Evolutionary conservation across 2,329 filamentous ascomycete species (phyloP), one percentile per base, ranked within the genome.

Genomic region (Simplicillium sp.): DNA sequence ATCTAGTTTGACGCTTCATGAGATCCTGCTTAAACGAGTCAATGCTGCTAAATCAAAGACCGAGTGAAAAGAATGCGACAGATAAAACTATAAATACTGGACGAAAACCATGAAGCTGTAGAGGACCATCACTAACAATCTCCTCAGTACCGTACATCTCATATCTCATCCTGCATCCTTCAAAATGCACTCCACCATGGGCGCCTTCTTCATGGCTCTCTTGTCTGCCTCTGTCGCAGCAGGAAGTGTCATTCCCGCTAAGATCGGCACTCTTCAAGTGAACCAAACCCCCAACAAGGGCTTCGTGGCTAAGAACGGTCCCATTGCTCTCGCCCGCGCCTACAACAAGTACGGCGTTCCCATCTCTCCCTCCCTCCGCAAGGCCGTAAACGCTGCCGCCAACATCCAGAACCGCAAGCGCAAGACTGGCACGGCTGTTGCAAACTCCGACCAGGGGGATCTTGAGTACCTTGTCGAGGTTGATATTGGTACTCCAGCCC

Each of bases 401-500:
- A 33, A 33, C 6, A 33, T 13, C 12, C 31, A 33, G 31, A 15
- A 7, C 12, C 34, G 38, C 20, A 54, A 53, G 48, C 53, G 57
- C 33, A 46, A 46, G 37, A 58, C 41, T 3, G 62, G 60, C 38
- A 60, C 51, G 15, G 59, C 47, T 3, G 38, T 40, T 3, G 52
- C 53, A 32, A 50, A 42, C 0, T 60, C 62, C 1, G 39, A 52
- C 18, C 36, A 52, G 3, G 28, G 29, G 31, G 63, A 66, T n/a
- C 29, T 47, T 15, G 62, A 65, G 49, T 68, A 62, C 47, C 43
- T 66, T 38, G 56, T 57, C 3, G 60, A 62, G 5, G 60, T 68
- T 11, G 51, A 60, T 32, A 62, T 68, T n/a, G 66, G 66, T 12
- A 64, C 62, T 6, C 66, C 66, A 8, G 54, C 62, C 4, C 62